Percentiles rank a stretch among this genome's conserved stretches.
phyloP scores from a whole-genome alignment of 139 green algal species.

The Yamagishiella unicocca region DNA sequence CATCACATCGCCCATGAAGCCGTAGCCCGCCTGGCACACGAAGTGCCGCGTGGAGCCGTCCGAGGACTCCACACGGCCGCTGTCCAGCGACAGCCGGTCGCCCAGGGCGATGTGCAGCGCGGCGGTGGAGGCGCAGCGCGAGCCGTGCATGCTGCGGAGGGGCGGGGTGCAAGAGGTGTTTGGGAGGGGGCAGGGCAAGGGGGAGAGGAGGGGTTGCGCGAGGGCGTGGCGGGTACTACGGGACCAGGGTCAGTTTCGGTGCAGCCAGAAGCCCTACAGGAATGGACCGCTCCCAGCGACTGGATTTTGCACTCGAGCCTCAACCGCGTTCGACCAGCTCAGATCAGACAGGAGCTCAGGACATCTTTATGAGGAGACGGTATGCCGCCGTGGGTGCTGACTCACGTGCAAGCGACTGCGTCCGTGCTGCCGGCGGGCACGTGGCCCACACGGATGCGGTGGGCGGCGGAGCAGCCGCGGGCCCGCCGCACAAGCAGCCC shows the following conservation, averaged over 20 bases:
- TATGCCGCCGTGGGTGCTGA: neutral
- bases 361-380: no score
- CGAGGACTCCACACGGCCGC: constrained; percentile 64
- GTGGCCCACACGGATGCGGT: constrained; percentile 80
- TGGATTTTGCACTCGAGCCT: no score
- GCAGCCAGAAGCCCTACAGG: no score
- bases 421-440: constrained; percentile 91
- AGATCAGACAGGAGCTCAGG: no score
- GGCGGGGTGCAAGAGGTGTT: no score
- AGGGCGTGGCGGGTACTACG: no score
- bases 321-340: no score
- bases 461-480: constrained; percentile 36
- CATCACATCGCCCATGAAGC: constrained; percentile 91
- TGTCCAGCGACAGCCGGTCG: constrained; percentile 84
- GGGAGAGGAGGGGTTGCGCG: neutral
- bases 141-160: constrained; percentile 80
- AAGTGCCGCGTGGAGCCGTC: neutral
- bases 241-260: no score
- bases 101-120: constrained; percentile 90
- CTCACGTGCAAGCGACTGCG: constrained; percentile 83
- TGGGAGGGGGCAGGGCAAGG: neutral
- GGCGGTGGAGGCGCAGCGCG: constrained; percentile 74
- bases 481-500: constrained; percentile 73
- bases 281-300: no score
- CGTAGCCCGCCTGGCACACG: constrained; percentile 28